Percentiles rank a stretch among this genome's conserved stretches.
Evolutionary conservation across 352 stramenopile species (phyloP).

Genomic region (Globisporangium okanoganense): DNA sequence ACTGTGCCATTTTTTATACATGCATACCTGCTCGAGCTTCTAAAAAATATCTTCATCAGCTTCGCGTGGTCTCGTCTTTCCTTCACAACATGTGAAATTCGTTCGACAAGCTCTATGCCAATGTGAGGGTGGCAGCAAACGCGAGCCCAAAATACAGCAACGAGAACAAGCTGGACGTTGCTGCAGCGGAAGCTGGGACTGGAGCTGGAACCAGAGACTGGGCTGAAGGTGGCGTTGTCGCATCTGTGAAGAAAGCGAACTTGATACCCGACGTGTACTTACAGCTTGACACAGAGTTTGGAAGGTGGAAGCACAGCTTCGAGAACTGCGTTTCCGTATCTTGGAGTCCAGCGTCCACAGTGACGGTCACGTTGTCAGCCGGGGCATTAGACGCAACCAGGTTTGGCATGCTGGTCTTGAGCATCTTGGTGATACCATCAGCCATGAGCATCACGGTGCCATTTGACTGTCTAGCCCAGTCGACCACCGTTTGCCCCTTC

Average conservation of each 20-base stretch:
- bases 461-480: constrained; percentile 6
- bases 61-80: neutral
- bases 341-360: constrained; percentile 11
- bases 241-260: constrained; percentile 10
- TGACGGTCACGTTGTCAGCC: neutral
- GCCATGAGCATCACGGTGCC: constrained; percentile 6
- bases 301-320: constrained; percentile 12
- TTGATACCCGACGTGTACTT: constrained; percentile 12
- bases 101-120: neutral
- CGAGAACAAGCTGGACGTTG: neutral
- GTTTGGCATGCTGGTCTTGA: constrained; percentile 1
- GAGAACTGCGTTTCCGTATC: constrained; percentile 4
- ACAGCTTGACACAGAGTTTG: constrained; percentile 13
- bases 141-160: neutral
- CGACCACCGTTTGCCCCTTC: constrained; percentile 13
- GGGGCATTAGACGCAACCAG: constrained; percentile 3
- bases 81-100: neutral
- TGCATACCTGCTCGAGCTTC: neutral
- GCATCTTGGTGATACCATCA: constrained; percentile 9
- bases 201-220: neutral
- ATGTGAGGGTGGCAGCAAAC: neutral
- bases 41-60: neutral
- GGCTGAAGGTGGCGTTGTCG: neutral
- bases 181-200: neutral
- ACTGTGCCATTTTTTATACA: neutral